phyloP scores from a whole-genome alignment of 257 asterid species.

The Ilex aquifolium region DNA sequence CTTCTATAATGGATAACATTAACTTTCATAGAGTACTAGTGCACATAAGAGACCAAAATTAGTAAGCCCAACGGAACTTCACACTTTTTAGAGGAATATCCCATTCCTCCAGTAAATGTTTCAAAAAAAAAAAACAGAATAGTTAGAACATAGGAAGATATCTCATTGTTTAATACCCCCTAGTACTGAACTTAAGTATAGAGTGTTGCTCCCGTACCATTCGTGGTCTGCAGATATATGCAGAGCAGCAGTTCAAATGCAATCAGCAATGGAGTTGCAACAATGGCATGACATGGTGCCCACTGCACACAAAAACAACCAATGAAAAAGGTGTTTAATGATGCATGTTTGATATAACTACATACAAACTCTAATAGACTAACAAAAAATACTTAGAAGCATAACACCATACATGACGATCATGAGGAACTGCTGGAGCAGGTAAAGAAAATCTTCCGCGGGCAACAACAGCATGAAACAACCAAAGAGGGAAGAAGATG shows the following conservation, averaged over 20 bases:
- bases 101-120: neutral
- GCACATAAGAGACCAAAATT: neutral
- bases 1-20: neutral
- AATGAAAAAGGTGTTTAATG: constrained; percentile 12
- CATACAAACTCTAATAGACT: constrained; percentile 12
- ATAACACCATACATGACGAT: constrained; percentile 70
- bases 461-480: constrained; percentile 90
- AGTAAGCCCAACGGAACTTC: neutral
- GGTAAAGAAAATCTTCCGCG: constrained; percentile 98
- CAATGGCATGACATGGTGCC: constrained; percentile 99
- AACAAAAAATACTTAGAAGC: constrained; percentile 11
- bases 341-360: constrained; percentile 6
- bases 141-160: no score
- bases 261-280: constrained; percentile 84
- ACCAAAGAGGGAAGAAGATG: constrained; percentile 88
- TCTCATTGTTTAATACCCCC: no score
- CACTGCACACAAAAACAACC: constrained; percentile 51
- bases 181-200: neutral
- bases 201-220: constrained; percentile 55
- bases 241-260: constrained; percentile 98
- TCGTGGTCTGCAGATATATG: constrained; percentile 76
- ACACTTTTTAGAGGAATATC: neutral
- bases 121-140: neutral
- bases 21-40: no score
- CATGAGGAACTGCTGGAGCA: constrained; percentile 95